Evolutionary conservation across 2,329 filamentous ascomycete species (phyloP), one percentile per base, ranked within the genome.

Genomic region (Dendryphion nanum): DNA sequence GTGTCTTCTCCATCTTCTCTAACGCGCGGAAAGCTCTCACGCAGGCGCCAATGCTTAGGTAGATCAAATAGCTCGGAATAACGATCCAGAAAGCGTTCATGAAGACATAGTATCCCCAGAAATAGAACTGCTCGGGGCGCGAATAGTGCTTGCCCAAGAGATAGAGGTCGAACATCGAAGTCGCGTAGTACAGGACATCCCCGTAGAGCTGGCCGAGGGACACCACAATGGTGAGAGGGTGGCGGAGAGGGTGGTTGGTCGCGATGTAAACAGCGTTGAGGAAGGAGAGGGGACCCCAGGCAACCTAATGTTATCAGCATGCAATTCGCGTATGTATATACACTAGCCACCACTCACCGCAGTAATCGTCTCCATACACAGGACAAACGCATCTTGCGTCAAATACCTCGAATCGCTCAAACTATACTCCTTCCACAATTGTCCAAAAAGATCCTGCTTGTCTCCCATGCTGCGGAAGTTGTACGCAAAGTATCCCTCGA

Each of bases 341-440:
- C n/a, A n/a, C n/a, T n/a, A n/a, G n/a, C n/a, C n/a, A n/a, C 33
- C 28, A 66, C 81, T 56, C 68, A 90, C 85, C 29, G 82, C 82
- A 1, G 89, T 95, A 45, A 95, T 80, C 14, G 77, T 81, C 73
- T 95, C 89, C 64, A 95, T 83, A 63, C 86, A 90, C n/a, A 95
- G 72, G 51, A 93, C 89, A 55, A 95, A 89, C 1, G 83, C 77
- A 58, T 64, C 86, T 14, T 82, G 81, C 2, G 84, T 89, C 51
- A 95, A 71, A 59, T 95, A 95, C 30, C 89, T 78, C 38, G 89
- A 94, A 68, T 95, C 89, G 2, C 86, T 90, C 21, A 90, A 75
- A 3, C 86, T 77, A 62, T 95, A 95, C 66, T 95, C 89, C 61
- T 95, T 95, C 89, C 89, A 95, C 30, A 95, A 73, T 70, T 95